Conservation (phyloP, 306 rosid genomes). For the Begonia masoniana region DNA sequence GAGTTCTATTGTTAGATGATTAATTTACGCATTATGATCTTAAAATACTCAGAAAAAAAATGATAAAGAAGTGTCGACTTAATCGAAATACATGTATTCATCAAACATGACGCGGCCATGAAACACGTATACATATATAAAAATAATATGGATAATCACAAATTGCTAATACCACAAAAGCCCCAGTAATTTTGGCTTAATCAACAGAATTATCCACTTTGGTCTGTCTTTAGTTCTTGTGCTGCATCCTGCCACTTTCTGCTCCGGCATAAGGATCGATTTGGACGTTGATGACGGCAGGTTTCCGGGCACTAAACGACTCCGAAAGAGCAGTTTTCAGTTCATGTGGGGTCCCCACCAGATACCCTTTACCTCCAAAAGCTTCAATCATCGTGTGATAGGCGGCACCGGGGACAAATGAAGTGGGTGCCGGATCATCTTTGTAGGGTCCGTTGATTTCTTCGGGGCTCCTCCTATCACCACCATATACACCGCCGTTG, state of each 20-base stretch:
- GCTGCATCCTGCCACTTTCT: constrained; percentile 91
- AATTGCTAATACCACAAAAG: too few species aligned
- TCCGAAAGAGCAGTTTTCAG: constrained; percentile 72
- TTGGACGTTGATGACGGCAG: constrained; percentile 59
- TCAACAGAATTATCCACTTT: too few species aligned
- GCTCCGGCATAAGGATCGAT: constrained; percentile 89
- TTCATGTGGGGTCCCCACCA: constrained; percentile 59
- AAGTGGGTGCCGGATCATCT: constrained; percentile 93
- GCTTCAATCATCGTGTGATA: constrained; percentile 87
- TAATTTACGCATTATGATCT: too few species aligned
- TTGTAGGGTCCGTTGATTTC: constrained; percentile 78
- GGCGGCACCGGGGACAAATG: constrained; percentile 60
- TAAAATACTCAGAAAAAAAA: too few species aligned
- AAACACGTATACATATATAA: too few species aligned
- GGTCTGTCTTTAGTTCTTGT: constrained; percentile 49
- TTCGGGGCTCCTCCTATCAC: constrained; percentile 48
- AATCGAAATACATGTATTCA: too few species aligned
- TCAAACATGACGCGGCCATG: too few species aligned
- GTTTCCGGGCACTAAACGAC: constrained; percentile 61
- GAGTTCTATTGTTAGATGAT: too few species aligned
- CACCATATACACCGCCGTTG: constrained; percentile 80
- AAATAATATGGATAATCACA: too few species aligned
- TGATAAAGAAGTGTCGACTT: too few species aligned
- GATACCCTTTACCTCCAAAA: constrained; percentile 90
- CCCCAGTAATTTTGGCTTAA: too few species aligned